Evolutionary conservation across 164 flowering plant genomes (phyloP).

Genomic region (Berberis vulgaris): DNA sequence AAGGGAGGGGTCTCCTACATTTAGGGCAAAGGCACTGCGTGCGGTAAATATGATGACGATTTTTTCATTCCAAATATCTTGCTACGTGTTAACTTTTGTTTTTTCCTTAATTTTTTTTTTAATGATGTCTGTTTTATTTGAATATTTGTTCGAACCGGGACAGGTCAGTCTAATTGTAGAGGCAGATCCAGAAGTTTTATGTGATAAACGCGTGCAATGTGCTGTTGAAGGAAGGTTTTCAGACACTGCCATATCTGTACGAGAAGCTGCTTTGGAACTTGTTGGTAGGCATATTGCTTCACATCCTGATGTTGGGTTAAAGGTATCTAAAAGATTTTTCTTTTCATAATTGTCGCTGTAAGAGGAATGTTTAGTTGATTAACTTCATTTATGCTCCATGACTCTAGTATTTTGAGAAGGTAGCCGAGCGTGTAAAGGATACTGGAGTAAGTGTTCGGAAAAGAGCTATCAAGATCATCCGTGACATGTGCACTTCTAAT

Average conservation of each 20-base stretch:
- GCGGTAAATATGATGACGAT: constrained; percentile 44
- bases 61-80: constrained; percentile 1
- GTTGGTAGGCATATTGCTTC: constrained; percentile 98
- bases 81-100: not conserved
- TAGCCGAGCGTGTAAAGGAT: constrained; percentile 91
- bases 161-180: constrained; percentile 97
- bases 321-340: constrained; percentile 35
- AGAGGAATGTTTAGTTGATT: not conserved
- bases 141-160: constrained; percentile 3
- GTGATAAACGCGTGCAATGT: constrained; percentile 80
- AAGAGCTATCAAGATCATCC: constrained; percentile 86
- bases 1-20: constrained; percentile 80
- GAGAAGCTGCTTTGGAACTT: constrained; percentile 98
- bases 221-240: constrained; percentile 98
- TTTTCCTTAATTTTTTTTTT: not conserved
- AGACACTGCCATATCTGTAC: constrained; percentile 89
- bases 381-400: not conserved
- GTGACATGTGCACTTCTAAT: constrained; percentile 93
- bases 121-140: no score
- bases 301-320: constrained; percentile 94
- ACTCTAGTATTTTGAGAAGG: constrained; percentile 88
- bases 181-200: constrained; percentile 91
- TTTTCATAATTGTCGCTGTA: not conserved
- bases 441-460: constrained; percentile 99
- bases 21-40: constrained; percentile 88